Conservation (phyloP, 495 filamentous ascomycete genomes). For the Tuber microsphaerosporum region DNA sequence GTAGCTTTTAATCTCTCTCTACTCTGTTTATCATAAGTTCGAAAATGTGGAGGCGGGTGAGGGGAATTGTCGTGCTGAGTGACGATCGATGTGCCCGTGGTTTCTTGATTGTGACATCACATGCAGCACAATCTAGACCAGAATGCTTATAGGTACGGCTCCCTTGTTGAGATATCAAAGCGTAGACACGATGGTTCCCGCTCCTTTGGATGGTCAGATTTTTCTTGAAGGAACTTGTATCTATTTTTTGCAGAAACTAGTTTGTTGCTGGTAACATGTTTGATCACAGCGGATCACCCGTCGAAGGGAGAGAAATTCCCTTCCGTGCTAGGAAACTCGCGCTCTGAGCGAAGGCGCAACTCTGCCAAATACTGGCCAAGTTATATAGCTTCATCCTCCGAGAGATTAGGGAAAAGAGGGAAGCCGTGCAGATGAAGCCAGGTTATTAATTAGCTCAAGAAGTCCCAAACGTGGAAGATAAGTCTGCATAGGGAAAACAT, state of each 20-base stretch:
- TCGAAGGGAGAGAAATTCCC: background rate
- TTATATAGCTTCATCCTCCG: too few species aligned
- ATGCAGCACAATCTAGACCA: background rate
- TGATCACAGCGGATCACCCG: background rate
- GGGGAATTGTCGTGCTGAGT: background rate
- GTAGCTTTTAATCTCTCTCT: slow-evolving; percentile 1
- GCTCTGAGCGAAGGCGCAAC: background rate
- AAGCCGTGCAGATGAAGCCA: too few species aligned
- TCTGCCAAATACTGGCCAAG: too few species aligned
- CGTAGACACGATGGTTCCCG: background rate
- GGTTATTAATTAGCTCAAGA: too few species aligned
- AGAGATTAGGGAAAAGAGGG: too few species aligned
- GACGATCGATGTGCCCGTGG: background rate
- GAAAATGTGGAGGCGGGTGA: background rate
- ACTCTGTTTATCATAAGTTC: background rate
- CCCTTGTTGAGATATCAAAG: background rate
- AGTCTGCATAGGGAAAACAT: too few species aligned
- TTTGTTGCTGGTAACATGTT: background rate
- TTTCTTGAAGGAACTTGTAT: background rate
- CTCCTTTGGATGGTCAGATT: background rate
- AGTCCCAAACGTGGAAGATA: too few species aligned
- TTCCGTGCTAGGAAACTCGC: background rate
- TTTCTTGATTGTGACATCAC: background rate
- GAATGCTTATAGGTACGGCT: background rate
- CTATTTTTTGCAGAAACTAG: background rate